phyloP scores from a whole-genome alignment of 2,329 filamentous ascomycete genomes.

The Decorospora gaudefroyi region DNA sequence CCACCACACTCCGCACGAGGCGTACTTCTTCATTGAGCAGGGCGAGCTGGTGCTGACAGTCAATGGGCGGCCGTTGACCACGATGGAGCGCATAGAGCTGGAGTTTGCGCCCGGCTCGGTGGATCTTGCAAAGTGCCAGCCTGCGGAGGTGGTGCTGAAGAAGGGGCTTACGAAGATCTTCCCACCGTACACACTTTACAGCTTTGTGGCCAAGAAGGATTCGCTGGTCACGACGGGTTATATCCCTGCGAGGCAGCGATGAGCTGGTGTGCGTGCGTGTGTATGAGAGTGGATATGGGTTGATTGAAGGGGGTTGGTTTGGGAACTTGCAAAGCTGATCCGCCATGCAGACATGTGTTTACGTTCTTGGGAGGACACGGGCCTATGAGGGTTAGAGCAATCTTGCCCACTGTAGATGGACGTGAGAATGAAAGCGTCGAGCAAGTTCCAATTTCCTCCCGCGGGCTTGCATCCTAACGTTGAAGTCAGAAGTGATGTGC shows the following conservation, averaged over 20 bases:
- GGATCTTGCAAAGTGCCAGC: slow-evolving; percentile 1
- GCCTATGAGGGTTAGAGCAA: too few relatives aligned
- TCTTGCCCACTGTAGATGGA: too few relatives aligned
- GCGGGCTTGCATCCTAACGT: neutral
- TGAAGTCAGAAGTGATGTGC: neutral
- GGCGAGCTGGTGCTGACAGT: slow-evolving; percentile 2
- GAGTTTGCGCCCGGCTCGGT: neutral
- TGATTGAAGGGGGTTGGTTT: too few relatives aligned
- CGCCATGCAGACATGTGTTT: too few relatives aligned
- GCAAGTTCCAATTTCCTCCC: too few relatives aligned
- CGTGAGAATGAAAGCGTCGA: too few relatives aligned
- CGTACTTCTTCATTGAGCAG: neutral
- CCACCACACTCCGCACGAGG: neutral
- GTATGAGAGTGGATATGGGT: neutral
- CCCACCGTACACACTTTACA: slow-evolving; percentile 2
- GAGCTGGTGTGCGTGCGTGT: neutral
- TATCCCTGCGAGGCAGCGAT: neutral
- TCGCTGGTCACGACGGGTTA: slow-evolving; percentile 2
- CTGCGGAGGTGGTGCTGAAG: neutral
- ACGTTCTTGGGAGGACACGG: too few relatives aligned
- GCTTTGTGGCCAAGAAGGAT: neutral
- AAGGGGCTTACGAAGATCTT: neutral
- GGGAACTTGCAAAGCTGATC: too few relatives aligned
- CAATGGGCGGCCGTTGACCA: slow-evolving; percentile 4
- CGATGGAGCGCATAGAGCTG: neutral